Base-by-base conservation (phyloP, 1,284 basidiomycete genomes). In the Mycosarcoma mackinlayi region DNA sequence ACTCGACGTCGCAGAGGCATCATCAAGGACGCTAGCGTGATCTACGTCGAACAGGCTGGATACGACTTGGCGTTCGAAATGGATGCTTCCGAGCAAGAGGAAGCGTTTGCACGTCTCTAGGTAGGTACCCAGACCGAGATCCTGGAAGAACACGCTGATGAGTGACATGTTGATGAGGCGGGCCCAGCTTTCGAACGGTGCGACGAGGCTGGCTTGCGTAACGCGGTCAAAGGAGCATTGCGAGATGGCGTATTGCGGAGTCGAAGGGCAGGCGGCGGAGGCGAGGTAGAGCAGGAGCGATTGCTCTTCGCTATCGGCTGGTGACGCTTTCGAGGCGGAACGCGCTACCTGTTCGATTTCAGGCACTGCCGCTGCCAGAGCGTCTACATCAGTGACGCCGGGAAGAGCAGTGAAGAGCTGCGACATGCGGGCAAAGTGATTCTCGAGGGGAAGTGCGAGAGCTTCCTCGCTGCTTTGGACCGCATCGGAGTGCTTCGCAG, bases 141-240 rank as follows among this genome's bases (percentile, higher is more conserved):
- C 76, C 34, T 59, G 67, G 51, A 76, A 77, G 50, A 76, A 77
- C 52, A 75, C 71, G 47, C 51, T 63, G 55, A 77, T 68, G n/a
- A 77, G 74, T 16, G 73, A 66, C 33, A 56, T 52, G 61, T 76
- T 76, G 71, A 77, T 69, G 27, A 75, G 58, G 1, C 63, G 55
- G 13, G 74, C 65, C 76, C 76, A 77, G 50, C 41, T 44, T 25
- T 73, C 63, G 42, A 76, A 68, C 1, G 68, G 68, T 6, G 68
- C 51, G 10, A 66, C 54, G 6, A 72, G 63, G 25, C 49, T 55
- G 31, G 7, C 11, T 41, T 63, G 57, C 4, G 63, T 64, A 14
- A 59, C 37, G 25, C 50, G 48, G 31, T 68, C 62, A 45, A 67
- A 59, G 7, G 68, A 57, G 14, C 23, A 37, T 6, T 44, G 50